Evolutionary conservation across 805 yeast species (phyloP).

Genomic region (Scheffersomyces lignosus): DNA sequence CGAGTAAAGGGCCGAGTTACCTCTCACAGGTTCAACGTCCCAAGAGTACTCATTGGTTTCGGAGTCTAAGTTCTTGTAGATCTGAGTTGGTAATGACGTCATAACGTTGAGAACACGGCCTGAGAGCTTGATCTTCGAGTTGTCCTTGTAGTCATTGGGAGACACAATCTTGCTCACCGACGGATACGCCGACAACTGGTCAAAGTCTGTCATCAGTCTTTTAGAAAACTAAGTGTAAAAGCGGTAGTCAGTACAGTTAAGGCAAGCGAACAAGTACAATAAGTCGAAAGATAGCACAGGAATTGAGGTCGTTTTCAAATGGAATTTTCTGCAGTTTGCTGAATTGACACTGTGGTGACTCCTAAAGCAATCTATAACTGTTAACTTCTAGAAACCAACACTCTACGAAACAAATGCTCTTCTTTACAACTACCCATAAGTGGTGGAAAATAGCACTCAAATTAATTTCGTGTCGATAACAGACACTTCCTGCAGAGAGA

Average conservation of each 20-base stretch:
- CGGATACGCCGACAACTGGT: constrained; percentile 23
- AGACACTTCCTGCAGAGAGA: too few species aligned
- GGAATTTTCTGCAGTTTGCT: not conserved
- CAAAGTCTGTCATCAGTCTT: constrained; percentile 5
- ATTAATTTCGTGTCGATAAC: too few species aligned
- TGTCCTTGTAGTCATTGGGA: constrained; percentile 29
- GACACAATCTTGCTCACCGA: constrained; percentile 18
- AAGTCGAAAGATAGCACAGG: too few species aligned
- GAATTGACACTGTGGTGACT: not conserved
- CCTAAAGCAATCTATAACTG: too few species aligned
- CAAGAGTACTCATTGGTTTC: constrained; percentile 39
- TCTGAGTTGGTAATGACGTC: constrained; percentile 66
- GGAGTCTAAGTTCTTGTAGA: constrained; percentile 39
- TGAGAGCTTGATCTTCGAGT: constrained; percentile 39
- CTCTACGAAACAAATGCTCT: too few species aligned
- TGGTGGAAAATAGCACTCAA: too few species aligned
- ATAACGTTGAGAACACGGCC: constrained; percentile 71
- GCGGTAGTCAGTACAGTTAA: too few species aligned
- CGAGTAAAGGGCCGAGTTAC: constrained; percentile 82
- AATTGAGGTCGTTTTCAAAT: too few species aligned
- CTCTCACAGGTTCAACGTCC: constrained; percentile 67
- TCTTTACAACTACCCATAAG: too few species aligned
- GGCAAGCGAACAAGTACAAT: too few species aligned
- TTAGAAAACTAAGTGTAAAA: too few species aligned
- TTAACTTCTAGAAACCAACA: too few species aligned